phyloP scores from a whole-genome alignment of 495 filamentous ascomycete genomes.

The Penicillium chermesinum region DNA sequence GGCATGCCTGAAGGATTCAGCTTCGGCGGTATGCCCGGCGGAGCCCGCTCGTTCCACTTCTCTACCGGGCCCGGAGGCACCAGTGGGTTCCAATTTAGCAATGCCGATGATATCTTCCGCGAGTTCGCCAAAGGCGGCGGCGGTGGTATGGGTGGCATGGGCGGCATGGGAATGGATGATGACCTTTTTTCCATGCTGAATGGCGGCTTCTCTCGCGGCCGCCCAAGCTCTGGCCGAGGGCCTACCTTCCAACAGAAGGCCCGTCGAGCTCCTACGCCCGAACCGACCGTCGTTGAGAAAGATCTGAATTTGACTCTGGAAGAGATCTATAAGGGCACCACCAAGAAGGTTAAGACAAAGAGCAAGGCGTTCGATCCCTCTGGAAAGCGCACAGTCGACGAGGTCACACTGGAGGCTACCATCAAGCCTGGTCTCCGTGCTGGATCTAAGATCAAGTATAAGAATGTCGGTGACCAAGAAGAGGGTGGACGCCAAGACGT shows the following conservation, averaged over 20 bases:
- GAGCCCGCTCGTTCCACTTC: conserved; percentile 69
- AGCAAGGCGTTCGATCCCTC: conserved; percentile 84
- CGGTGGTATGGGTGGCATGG: conserved; percentile 36
- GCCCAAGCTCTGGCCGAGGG: conserved; percentile 29
- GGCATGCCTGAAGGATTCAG: conserved; percentile 54
- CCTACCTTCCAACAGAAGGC: conserved; percentile 25
- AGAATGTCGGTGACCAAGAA: conserved; percentile 91
- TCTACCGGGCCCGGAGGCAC: conserved; percentile 53
- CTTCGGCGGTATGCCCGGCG: conserved; percentile 52
- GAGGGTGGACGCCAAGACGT: conserved; percentile 96
- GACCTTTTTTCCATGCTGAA: conserved; percentile 3
- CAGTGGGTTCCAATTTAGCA: conserved; percentile 70
- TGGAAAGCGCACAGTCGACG: conserved; percentile 77
- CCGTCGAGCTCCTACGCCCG: conserved; percentile 59
- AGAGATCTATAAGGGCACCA: conserved; percentile 75
- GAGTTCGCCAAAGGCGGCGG: conserved; percentile 62
- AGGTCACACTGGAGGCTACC: conserved; percentile 84
- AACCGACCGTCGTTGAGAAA: conserved; percentile 85
- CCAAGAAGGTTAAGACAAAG: conserved; percentile 97
- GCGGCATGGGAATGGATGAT: conserved; percentile 38
- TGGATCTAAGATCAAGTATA: conserved; percentile 96
- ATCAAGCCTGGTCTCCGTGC: conserved; percentile 94
- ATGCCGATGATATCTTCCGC: conserved; percentile 77
- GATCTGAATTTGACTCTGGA: conserved; percentile 77
- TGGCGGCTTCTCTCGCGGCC: conserved; percentile 28